Percentiles rank a stretch among this genome's conserved stretches.
These are phyloP conservation scores for Asterophora parasitica DNA, from an alignment of 768 basidiomycete species.

Conservation along the genomic window DNA sequence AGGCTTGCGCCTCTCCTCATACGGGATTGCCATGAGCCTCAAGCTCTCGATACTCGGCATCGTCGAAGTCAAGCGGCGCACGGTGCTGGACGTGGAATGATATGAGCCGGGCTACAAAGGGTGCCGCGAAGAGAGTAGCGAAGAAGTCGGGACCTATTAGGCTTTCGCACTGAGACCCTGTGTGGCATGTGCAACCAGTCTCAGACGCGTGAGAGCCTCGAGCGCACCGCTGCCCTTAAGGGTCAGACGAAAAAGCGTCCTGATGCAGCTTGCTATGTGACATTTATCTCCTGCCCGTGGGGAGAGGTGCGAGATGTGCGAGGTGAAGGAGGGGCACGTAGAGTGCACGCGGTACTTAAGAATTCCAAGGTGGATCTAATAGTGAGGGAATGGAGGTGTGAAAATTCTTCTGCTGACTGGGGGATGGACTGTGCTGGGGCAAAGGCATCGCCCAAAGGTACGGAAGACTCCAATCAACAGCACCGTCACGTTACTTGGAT, in stretches of 20 bases:
- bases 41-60: slow-evolving; percentile 2
- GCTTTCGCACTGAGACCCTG: neutral
- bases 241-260: too few species aligned
- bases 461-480: neutral
- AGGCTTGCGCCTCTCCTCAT: too few species aligned
- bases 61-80: neutral
- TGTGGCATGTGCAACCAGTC: neutral
- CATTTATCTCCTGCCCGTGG: too few species aligned
- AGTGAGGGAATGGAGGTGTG: neutral
- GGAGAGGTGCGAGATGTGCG: neutral
- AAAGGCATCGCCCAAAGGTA: neutral
- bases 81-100: neutral
- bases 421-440: neutral
- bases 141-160: neutral
- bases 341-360: neutral
- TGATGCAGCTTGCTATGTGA: too few species aligned
- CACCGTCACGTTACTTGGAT: neutral
- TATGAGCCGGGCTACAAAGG: neutral
- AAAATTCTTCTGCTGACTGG: neutral
- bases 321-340: neutral
- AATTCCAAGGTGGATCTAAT: neutral
- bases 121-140: neutral
- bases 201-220: too few species aligned
- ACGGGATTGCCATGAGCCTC: neutral
- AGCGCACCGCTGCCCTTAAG: too few species aligned